Evolutionary conservation across 208 protist species (phyloP), one percentile per base, ranked within the genome.

Genomic region (Zelonia costaricensis): DNA sequence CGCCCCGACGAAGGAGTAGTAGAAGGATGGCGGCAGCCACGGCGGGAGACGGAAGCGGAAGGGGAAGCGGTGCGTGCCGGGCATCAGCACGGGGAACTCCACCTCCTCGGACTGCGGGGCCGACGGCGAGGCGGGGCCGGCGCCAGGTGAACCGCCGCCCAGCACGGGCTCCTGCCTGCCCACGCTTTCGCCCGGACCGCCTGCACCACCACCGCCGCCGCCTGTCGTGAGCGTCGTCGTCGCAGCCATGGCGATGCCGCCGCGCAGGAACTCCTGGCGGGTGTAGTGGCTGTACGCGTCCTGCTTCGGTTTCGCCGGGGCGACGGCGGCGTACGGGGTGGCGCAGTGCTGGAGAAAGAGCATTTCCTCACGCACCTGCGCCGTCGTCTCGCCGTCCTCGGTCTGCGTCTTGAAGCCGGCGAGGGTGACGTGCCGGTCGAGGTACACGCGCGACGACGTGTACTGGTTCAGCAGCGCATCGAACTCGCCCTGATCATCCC

Each of bases 11-110:
- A 72, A 69, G 16, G 55, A 45, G 65, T 83, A 87, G 70, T 84
- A 87, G 25, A 84, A 74, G n/a, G 81, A 87, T 10, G 81, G 81
- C 35, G 81, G 81, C 52, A 84, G 64, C 78, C 81, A 87, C 28
- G 81, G 77, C 6, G 81, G 81, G 7, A 87, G 65, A 40, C 73
- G 78, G 45, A 87, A 84, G 36, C 38, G 8, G 43, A 87, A 87
- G 31, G 81, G 81, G 49, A 81, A 87, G n/a, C 62, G 61, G 60
- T 87, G 74, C 15, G 71, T 64, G 12, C 81, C 81, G 2, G 77
- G 77, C 52, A 72, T 66, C 30, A 87, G 72, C 25, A 74, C 61
- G 9, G 47, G 69, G 33, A 71, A 54, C 52, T 71, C 36, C n/a
- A 69, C 57, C 31, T 53, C 65, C 28, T 53, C 18, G 42, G 45